These are phyloP conservation scores for Recurvomyces mirabilis DNA, from an alignment of 495 filamentous ascomycete species.

Conservation along the genomic window DNA sequence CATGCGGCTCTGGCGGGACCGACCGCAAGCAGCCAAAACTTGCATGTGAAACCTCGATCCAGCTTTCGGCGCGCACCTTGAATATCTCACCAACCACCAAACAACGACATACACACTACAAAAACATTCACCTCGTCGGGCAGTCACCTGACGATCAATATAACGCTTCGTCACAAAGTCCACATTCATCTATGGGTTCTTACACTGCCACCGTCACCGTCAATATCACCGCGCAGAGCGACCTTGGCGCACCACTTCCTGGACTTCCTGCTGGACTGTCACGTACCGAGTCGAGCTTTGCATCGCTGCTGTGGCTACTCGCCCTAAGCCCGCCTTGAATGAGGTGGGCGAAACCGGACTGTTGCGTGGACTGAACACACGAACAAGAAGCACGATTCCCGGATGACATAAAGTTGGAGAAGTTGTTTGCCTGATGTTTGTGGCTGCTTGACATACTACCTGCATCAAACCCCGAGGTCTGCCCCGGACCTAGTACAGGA, in stretches of 20 bases:
- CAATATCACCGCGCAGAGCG: constrained; percentile 9
- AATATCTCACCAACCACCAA: no score
- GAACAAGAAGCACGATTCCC: neutral
- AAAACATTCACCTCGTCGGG: constrained; percentile 7
- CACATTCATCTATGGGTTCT: constrained; percentile 15
- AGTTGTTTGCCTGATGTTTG: neutral
- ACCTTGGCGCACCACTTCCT: constrained; percentile 1
- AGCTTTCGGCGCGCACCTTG: no score
- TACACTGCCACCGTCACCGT: neutral
- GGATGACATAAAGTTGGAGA: neutral
- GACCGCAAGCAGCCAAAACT: no score
- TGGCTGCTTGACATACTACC: no score
- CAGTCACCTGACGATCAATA: constrained; percentile 9
- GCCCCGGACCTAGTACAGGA: no score
- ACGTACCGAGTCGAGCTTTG: constrained; percentile 28
- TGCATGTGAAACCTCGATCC: no score
- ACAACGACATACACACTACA: neutral
- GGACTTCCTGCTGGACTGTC: constrained; percentile 16
- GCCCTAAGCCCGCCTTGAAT: constrained; percentile 38
- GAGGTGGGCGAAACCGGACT: constrained; percentile 33
- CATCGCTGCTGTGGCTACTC: constrained; percentile 33
- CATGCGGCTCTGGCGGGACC: no score
- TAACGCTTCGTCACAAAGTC: neutral
- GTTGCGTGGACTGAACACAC: neutral
- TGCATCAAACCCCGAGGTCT: no score